Evolutionary conservation across 768 basidiomycete species (phyloP).

Genomic region (Suillus decipiens): DNA sequence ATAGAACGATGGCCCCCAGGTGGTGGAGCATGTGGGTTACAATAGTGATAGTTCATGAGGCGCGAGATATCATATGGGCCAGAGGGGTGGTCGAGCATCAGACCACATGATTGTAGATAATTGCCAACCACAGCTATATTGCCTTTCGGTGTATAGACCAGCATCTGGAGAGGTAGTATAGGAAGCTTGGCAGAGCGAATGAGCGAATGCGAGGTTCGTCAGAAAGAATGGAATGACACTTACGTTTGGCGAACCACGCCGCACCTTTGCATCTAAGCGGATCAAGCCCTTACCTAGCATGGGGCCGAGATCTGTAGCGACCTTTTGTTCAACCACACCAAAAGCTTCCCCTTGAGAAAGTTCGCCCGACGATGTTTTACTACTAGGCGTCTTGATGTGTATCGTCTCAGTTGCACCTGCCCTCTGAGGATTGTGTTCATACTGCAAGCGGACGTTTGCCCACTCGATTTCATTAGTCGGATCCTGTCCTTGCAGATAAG

Average conservation of each 20-base stretch:
- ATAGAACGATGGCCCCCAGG: slow-evolving; percentile 59
- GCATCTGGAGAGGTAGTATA: slow-evolving; percentile 79
- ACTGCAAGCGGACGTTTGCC: slow-evolving; percentile 68
- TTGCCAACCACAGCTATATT: slow-evolving; percentile 84
- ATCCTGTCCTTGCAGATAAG: slow-evolving; percentile 58
- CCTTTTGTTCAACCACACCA: slow-evolving; percentile 85
- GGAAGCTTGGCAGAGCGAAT: slow-evolving; percentile 54
- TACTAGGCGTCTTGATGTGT: slow-evolving; percentile 68
- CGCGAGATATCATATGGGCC: slow-evolving; percentile 63
- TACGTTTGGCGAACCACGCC: slow-evolving; percentile 64
- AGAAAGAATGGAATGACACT: slow-evolving; percentile 16
- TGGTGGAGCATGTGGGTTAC: slow-evolving; percentile 88
- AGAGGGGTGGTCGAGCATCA: slow-evolving; percentile 81
- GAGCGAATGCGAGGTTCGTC: slow-evolving; percentile 21
- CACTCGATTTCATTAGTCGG: slow-evolving; percentile 54
- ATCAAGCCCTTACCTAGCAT: slow-evolving; percentile 86
- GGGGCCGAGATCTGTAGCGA: slow-evolving; percentile 75
- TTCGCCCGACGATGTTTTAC: slow-evolving; percentile 54
- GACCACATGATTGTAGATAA: slow-evolving; percentile 64
- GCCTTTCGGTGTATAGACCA: slow-evolving; percentile 93
- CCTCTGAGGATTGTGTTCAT: slow-evolving; percentile 65
- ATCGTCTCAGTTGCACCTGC: slow-evolving; percentile 66
- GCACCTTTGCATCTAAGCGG: slow-evolving; percentile 75
- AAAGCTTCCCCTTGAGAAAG: slow-evolving; percentile 64
- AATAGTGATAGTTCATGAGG: slow-evolving; percentile 67